Percentiles rank a stretch among this genome's conserved stretches.
Evolutionary conservation across 805 yeast genomes (phyloP).

Genomic region (Kuraishia hungarica): DNA sequence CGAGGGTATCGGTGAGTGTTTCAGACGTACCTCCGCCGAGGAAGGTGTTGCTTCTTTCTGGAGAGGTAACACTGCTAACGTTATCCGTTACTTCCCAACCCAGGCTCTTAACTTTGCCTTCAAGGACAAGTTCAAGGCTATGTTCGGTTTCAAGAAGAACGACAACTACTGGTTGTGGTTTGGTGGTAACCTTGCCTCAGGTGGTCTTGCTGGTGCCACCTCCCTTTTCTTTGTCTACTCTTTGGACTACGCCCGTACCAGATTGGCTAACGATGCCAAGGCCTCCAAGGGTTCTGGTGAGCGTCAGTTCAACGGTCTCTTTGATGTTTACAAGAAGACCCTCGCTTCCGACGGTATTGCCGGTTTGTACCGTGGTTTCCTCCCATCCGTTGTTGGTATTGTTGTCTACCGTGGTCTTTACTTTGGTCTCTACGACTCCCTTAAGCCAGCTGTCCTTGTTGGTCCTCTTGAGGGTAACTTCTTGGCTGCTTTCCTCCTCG

Average conservation of each 20-base stretch:
- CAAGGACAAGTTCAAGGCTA: conserved; percentile 93
- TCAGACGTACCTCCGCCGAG: conserved; percentile 87
- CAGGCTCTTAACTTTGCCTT: conserved; percentile 98
- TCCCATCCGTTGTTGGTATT: conserved; percentile 96
- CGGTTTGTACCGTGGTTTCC: conserved; percentile 99
- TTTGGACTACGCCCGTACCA: conserved; percentile 96
- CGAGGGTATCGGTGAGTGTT: conserved; percentile 89
- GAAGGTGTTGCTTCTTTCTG: conserved; percentile 93
- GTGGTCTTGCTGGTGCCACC: conserved; percentile 98
- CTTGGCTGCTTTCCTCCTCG: conserved; percentile 92
- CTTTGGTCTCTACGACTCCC: conserved; percentile 96
- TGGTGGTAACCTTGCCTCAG: conserved; percentile 97
- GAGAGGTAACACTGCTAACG: conserved; percentile 99
- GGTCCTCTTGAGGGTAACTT: conserved; percentile 93
- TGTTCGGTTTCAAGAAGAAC: conserved; percentile 96
- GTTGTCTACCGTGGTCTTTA: conserved; percentile 98
- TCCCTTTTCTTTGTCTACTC: conserved; percentile 91
- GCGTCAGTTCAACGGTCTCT: conserved; percentile 94
- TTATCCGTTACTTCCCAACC: conserved; percentile 98
- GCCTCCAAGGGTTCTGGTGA: conserved; percentile 78
- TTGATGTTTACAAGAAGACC: conserved; percentile 95
- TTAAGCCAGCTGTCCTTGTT: conserved; percentile 89
- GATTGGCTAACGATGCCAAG: conserved; percentile 98
- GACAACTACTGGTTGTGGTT: conserved; percentile 92
- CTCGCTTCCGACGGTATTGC: conserved; percentile 94